Evolutionary conservation across 2,329 filamentous ascomycete species (phyloP).

Genomic region (Grosmannia huntii): DNA sequence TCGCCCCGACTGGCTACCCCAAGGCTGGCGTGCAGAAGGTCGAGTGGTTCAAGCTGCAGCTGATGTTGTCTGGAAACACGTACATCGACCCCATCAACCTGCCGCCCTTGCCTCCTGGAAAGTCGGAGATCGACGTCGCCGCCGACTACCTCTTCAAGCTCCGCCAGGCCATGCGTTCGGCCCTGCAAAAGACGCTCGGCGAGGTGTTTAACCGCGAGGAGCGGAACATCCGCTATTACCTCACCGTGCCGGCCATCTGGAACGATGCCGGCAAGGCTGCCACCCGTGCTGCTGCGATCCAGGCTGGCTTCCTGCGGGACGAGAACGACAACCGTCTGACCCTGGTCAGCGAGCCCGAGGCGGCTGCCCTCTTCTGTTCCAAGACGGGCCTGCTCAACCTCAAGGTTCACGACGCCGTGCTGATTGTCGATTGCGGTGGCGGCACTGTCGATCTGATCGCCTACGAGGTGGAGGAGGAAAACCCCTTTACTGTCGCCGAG

Average conservation of each 20-base stretch:
- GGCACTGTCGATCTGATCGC: slow-evolving; percentile 98
- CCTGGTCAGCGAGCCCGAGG: slow-evolving; percentile 90
- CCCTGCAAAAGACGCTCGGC: slow-evolving; percentile 88
- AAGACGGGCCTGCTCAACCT: slow-evolving; percentile 93
- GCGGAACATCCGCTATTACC: slow-evolving; percentile 92
- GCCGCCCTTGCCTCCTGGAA: slow-evolving; percentile 89
- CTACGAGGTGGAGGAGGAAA: slow-evolving; percentile 96
- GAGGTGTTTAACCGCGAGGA: slow-evolving; percentile 98
- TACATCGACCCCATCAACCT: slow-evolving; percentile 99
- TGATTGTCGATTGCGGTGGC: slow-evolving; percentile 97
- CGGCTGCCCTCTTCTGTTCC: slow-evolving; percentile 92
- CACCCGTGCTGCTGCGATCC: slow-evolving; percentile 87
- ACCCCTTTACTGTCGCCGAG: slow-evolving; percentile 91
- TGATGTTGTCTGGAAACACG: slow-evolving; percentile 97
- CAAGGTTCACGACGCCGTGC: slow-evolving; percentile 95
- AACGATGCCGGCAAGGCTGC: slow-evolving; percentile 97
- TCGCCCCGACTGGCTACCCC: slow-evolving; percentile 92
- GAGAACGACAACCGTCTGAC: slow-evolving; percentile 96
- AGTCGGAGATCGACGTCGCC: slow-evolving; percentile 98
- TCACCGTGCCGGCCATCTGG: slow-evolving; percentile 99
- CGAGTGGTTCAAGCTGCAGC: slow-evolving; percentile 98
- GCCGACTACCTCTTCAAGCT: slow-evolving; percentile 98
- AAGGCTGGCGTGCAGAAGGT: slow-evolving; percentile 98
- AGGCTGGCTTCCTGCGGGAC: slow-evolving; percentile 90
- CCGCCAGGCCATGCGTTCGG: slow-evolving; percentile 89